Evolutionary conservation across 177 flowering plant genomes (phyloP).

Genomic region (Vitis hybrid): DNA sequence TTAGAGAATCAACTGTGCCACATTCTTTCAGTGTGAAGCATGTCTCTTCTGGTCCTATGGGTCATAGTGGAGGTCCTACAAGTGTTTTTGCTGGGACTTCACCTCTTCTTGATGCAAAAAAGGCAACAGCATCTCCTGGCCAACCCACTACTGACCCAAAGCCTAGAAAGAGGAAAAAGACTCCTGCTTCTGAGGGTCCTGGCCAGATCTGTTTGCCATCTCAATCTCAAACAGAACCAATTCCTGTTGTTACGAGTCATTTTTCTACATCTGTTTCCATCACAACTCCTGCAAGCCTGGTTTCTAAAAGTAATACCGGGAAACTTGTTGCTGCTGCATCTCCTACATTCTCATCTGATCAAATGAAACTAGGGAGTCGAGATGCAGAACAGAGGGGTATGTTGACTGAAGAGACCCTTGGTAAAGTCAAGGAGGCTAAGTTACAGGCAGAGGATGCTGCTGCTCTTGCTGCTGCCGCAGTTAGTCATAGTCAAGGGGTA

Average conservation of each 20-base stretch:
- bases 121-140: slow-evolving; percentile 26
- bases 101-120: slow-evolving; percentile 36
- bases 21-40: slow-evolving; percentile 40
- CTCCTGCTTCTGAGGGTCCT: slow-evolving; percentile 37
- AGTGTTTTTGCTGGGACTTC: slow-evolving; percentile 38
- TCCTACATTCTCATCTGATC: slow-evolving; percentile 29
- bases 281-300: slow-evolving; percentile 24
- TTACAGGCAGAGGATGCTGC: slow-evolving; percentile 82
- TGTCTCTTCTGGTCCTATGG: slow-evolving; percentile 32
- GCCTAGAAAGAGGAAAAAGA: slow-evolving; percentile 73
- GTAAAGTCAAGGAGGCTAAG: slow-evolving; percentile 68
- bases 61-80: slow-evolving; percentile 28
- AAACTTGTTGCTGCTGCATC: slow-evolving; percentile 24
- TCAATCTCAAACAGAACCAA: slow-evolving; percentile 34
- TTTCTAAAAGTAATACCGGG: slow-evolving; percentile 14
- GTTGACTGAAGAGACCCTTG: slow-evolving; percentile 52
- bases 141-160: slow-evolving; percentile 49
- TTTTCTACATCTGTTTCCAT: slow-evolving; percentile 33
- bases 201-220: slow-evolving; percentile 26
- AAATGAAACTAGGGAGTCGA: slow-evolving; percentile 20
- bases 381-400: slow-evolving; percentile 29
- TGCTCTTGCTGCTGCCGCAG: slow-evolving; percentile 64
- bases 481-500: slow-evolving; percentile 59
- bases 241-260: slow-evolving; percentile 19
- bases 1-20: slow-evolving; percentile 45